These are phyloP conservation scores for Trichosporon asahii DNA, from an alignment of 1,284 basidiomycete genomes.

Conservation along the genomic window DNA sequence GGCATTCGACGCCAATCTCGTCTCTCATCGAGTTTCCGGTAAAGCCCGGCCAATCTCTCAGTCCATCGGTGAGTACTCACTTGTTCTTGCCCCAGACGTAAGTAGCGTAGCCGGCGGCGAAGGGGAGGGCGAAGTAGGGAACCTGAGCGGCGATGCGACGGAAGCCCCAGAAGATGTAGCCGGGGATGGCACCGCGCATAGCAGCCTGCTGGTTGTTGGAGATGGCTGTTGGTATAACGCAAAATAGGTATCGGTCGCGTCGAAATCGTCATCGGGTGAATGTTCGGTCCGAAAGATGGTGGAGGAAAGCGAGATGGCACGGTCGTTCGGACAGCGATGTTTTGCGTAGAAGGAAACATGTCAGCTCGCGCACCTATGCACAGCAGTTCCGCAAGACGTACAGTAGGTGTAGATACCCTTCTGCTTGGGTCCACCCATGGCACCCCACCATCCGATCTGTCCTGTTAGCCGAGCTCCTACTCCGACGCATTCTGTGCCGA, in stretches of 20 bases:
- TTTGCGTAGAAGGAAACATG: not conserved
- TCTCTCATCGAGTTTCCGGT: not conserved
- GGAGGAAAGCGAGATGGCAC: not conserved
- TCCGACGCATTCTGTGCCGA: not conserved
- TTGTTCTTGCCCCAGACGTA: constrained; percentile 78
- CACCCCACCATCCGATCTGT: constrained; percentile 90
- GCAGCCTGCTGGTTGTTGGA: constrained; percentile 77
- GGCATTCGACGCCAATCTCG: too few relatives aligned
- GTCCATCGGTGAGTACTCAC: constrained; percentile 22
- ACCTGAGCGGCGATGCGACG: constrained; percentile 69
- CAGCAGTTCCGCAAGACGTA: constrained; percentile 54
- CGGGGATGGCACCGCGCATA: constrained; percentile 65
- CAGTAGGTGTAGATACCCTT: constrained; percentile 78
- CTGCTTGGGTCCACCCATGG: constrained; percentile 66
- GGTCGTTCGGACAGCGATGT: not conserved
- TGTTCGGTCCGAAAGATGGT: not conserved
- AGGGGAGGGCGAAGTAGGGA: constrained; percentile 75
- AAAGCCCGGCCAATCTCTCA: not conserved
- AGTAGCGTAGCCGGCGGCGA: constrained; percentile 70
- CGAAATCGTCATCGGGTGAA: constrained; percentile 1
- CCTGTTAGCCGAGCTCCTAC: constrained; percentile 12
- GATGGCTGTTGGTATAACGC: constrained; percentile 58
- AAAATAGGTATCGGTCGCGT: not conserved
- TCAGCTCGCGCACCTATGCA: not conserved
- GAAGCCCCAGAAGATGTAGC: constrained; percentile 84